Conservation (phyloP, 2,329 filamentous ascomycete species). For the Podosphaera fusca region DNA sequence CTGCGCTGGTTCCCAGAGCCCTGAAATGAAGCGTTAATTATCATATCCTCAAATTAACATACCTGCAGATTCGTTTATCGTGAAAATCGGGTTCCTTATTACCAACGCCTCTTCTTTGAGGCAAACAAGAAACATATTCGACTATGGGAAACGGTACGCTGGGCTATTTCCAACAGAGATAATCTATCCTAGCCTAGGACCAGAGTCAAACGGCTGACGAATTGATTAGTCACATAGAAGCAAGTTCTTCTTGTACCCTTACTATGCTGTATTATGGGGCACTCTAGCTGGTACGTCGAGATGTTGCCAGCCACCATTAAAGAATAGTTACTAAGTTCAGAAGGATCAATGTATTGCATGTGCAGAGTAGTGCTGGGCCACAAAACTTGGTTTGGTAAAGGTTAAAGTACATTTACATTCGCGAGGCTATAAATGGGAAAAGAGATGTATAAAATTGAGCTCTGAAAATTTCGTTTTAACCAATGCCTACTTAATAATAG, state of each 20-base stretch:
- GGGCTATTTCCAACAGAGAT: not conserved
- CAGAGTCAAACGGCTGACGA: not conserved
- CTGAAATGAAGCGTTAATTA: too few relatives aligned
- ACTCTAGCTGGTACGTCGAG: constrained; percentile 33
- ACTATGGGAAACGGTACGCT: constrained; percentile 56
- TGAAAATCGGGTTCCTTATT: constrained; percentile 51
- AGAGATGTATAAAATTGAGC: constrained; percentile 3
- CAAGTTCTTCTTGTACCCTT: constrained; percentile 42
- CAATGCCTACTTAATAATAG: too few relatives aligned
- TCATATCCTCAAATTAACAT: too few relatives aligned
- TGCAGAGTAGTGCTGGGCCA: constrained; percentile 50
- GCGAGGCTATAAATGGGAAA: not conserved
- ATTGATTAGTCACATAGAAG: constrained; percentile 35
- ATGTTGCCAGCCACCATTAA: not conserved
- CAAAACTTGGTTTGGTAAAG: constrained; percentile 46
- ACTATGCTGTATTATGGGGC: constrained; percentile 40
- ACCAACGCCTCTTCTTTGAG: constrained; percentile 54
- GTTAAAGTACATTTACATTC: not conserved
- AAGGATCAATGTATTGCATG: constrained; percentile 43
- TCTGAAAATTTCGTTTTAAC: too few relatives aligned
- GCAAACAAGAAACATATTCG: constrained; percentile 46
- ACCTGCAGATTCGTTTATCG: constrained; percentile 34
- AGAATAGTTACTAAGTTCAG: not conserved
- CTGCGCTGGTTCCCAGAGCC: too few relatives aligned
- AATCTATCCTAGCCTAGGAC: too few relatives aligned